These are phyloP conservation scores for Penicillium sp. DNA, from an alignment of 2,329 filamentous ascomycete species.

Conservation along the genomic window DNA sequence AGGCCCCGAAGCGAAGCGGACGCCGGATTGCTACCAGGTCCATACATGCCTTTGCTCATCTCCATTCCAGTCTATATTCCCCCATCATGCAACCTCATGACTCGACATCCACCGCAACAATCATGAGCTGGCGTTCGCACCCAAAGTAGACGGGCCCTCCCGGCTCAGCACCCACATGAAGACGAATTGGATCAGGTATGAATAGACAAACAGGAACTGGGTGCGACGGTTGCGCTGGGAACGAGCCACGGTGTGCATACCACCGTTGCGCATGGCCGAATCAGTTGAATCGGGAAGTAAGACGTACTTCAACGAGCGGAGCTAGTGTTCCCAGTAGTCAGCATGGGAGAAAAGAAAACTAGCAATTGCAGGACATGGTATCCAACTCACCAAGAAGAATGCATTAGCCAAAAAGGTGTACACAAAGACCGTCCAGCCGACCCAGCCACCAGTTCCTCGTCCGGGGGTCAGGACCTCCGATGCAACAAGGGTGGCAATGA, in stretches of 20 bases:
- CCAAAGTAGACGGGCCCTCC: slow-evolving; percentile 46
- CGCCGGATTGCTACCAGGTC: slow-evolving; percentile 2
- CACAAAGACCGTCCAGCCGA: slow-evolving; percentile 83
- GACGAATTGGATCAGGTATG: slow-evolving; percentile 87
- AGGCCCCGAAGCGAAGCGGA: slow-evolving; percentile 9
- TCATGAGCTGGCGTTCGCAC: slow-evolving; percentile 20
- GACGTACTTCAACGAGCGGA: slow-evolving; percentile 94
- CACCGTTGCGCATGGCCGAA: slow-evolving; percentile 60
- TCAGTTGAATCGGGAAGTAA: slow-evolving; percentile 81
- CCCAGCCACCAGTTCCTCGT: slow-evolving; percentile 81
- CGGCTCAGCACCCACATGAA: slow-evolving; percentile 85
- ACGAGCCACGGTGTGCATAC: slow-evolving; percentile 72
- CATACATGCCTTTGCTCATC: slow-evolving; percentile 9
- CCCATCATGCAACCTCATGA: slow-evolving; percentile 6
- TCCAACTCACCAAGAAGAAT: slow-evolving; percentile 76
- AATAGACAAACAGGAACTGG: slow-evolving; percentile 91
- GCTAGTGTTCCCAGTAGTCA: slow-evolving; percentile 51
- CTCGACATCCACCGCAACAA: slow-evolving; percentile 1
- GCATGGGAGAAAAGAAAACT: neutral
- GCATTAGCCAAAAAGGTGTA: slow-evolving; percentile 95
- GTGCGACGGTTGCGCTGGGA: slow-evolving; percentile 85
- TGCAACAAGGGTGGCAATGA: slow-evolving; percentile 82
- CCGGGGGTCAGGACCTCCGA: slow-evolving; percentile 77
- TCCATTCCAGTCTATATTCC: slow-evolving; percentile 17
- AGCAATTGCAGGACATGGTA: too few relatives aligned